Percentiles rank a stretch among this genome's conserved stretches.
These are phyloP conservation scores for Phytophthora foliorum DNA, from an alignment of 352 stramenopile genomes.

Conservation along the genomic window DNA sequence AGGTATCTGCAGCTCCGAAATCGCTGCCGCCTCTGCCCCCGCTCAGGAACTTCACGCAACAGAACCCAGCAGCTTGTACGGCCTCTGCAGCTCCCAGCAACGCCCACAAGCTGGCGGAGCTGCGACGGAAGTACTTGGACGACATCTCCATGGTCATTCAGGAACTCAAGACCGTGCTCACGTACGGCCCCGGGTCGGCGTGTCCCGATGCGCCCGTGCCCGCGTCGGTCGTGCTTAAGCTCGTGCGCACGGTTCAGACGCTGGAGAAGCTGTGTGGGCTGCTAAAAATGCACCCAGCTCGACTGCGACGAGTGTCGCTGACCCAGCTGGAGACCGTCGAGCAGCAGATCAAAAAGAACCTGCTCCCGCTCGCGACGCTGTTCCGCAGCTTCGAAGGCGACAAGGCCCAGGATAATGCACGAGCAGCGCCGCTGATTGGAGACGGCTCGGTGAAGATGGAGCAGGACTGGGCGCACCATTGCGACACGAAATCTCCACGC, in stretches of 20 bases:
- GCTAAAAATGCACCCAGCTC: constrained; percentile 36
- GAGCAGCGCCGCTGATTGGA: background rate
- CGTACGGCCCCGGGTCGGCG: constrained; percentile 31
- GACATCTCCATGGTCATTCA: constrained; percentile 47
- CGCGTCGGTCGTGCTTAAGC: constrained; percentile 36
- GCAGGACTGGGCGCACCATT: constrained; percentile 5
- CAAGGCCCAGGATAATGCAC: background rate
- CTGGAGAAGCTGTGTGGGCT: constrained; percentile 44
- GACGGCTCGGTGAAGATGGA: constrained; percentile 35
- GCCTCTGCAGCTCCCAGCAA: constrained; percentile 12
- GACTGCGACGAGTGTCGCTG: constrained; percentile 36
- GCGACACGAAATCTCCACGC: constrained; percentile 33
- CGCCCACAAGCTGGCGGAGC: constrained; percentile 32
- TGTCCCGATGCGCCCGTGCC: constrained; percentile 24
- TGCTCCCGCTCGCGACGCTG: constrained; percentile 48
- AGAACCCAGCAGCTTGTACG: background rate
- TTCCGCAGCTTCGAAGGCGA: constrained; percentile 45
- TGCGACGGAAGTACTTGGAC: constrained; percentile 35
- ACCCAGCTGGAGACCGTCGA: constrained; percentile 42
- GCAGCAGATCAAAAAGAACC: constrained; percentile 45
- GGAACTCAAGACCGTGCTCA: constrained; percentile 44
- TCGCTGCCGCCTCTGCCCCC: constrained; percentile 28
- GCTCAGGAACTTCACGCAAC: constrained; percentile 8
- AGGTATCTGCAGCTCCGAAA: background rate
- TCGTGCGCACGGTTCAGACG: constrained; percentile 49